A percentile compares a stretch with the other conserved stretches of the same genome.
Evolutionary conservation across 495 filamentous ascomycete genomes (phyloP).

Genomic region (Xylaria grammica): DNA sequence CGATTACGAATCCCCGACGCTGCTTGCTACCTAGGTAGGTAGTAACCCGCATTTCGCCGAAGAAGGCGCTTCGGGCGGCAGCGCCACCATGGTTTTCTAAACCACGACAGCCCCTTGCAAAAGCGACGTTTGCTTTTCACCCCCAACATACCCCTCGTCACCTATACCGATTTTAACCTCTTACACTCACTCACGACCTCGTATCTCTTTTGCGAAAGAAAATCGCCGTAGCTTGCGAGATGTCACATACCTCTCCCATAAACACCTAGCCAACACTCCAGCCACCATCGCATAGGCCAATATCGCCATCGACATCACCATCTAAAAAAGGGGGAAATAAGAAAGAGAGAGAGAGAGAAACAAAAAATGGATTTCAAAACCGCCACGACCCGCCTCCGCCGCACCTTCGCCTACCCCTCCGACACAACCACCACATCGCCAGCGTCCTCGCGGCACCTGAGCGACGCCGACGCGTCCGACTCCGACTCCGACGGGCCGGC

Average conservation of each 20-base stretch:
- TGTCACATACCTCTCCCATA: too few species aligned
- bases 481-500: conserved; percentile 61
- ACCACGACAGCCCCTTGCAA: background rate
- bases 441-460: conserved; percentile 36
- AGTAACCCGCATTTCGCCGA: background rate
- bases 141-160: background rate
- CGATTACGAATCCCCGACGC: conserved; percentile 9
- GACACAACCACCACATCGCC: conserved; percentile 48
- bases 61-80: background rate
- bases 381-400: conserved; percentile 57
- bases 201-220: too few species aligned
- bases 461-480: conserved; percentile 34
- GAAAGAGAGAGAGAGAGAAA: background rate
- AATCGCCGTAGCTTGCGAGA: too few species aligned
- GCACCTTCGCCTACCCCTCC: conserved; percentile 66
- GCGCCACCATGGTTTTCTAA: background rate
- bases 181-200: too few species aligned
- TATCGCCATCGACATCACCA: background rate
- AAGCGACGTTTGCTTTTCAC: background rate
- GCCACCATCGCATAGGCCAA: too few species aligned
- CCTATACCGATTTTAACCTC: background rate
- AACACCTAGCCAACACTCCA: too few species aligned
- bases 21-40: too few species aligned
- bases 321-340: background rate
- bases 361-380: conserved; percentile 22